Percentiles rank a stretch among this genome's conserved stretches.
Conservation (phyloP, 108 stramenopile genomes). For the Hondaea fermentalgiana region DNA sequence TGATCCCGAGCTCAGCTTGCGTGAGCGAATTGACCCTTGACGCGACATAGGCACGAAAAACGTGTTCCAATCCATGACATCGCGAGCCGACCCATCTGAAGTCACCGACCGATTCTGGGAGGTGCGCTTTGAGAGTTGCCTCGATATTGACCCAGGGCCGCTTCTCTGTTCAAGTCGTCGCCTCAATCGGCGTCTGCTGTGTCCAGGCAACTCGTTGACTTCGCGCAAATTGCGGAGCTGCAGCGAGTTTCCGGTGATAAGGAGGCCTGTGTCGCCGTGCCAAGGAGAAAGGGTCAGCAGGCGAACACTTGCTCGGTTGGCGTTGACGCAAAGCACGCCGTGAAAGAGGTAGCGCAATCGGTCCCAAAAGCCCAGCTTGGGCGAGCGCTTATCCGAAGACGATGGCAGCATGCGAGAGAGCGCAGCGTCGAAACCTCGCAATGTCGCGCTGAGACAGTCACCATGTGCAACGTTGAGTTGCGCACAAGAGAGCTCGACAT, state of each 20-base stretch:
- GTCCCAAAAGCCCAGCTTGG: conserved; percentile 3
- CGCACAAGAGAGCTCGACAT: neutral
- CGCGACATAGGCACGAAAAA: neutral
- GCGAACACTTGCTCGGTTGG: neutral
- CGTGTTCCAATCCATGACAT: conserved; percentile 11
- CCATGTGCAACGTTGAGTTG: conserved; percentile 6
- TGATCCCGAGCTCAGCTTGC: neutral
- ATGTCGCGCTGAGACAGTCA: neutral
- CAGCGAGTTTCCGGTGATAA: neutral
- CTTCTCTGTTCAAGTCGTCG: neutral
- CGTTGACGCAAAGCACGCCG: neutral
- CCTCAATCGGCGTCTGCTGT: neutral
- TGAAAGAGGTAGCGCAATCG: neutral
- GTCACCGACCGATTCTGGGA: neutral
- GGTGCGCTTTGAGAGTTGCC: neutral
- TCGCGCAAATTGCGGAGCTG: neutral
- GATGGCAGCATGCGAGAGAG: neutral
- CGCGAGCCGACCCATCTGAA: neutral
- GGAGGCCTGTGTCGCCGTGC: conserved; percentile 5
- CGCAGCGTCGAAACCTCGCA: neutral
- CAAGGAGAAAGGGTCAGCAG: neutral
- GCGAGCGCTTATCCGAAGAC: conserved; percentile 12
- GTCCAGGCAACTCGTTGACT: neutral
- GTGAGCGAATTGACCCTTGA: neutral
- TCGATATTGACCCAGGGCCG: neutral